phyloP scores from a whole-genome alignment of 2,329 filamentous ascomycete genomes.

The Colletotrichum sp. region DNA sequence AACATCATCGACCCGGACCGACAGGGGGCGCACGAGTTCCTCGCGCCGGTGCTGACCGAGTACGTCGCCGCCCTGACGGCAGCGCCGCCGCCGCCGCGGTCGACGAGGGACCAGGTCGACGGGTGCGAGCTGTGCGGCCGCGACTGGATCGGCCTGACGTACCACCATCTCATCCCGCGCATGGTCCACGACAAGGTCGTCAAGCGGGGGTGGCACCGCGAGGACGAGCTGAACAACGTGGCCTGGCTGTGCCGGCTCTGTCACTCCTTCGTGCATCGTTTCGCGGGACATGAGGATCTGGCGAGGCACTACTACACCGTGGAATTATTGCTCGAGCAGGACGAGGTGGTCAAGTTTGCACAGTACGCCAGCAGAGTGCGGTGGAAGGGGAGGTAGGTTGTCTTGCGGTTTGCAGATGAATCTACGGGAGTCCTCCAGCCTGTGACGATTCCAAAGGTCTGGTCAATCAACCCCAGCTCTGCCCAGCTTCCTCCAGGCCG shows the following conservation, averaged over 20 bases:
- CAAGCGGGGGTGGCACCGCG: constrained; percentile 80
- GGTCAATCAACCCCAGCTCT: background rate
- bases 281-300: constrained; percentile 78
- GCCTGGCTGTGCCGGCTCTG: constrained; percentile 88
- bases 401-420: background rate
- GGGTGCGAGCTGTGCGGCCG: constrained; percentile 80
- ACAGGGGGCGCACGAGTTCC: constrained; percentile 51
- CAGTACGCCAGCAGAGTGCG: constrained; percentile 75
- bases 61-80: constrained; percentile 66
- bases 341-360: constrained; percentile 75
- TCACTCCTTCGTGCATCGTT: constrained; percentile 80
- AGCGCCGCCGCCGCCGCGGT: constrained; percentile 67
- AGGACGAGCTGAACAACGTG: constrained; percentile 78
- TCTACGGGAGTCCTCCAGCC: background rate
- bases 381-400: constrained; percentile 64
- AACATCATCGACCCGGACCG: constrained; percentile 56
- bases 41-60: constrained; percentile 65
- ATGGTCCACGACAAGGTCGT: constrained; percentile 77
- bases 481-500: background rate
- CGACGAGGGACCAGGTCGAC: constrained; percentile 55
- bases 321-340: constrained; percentile 70
- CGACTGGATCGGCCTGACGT: constrained; percentile 77
- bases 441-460: background rate
- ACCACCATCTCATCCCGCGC: constrained; percentile 86
- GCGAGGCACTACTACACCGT: constrained; percentile 76